These are phyloP conservation scores for Dryas drummondii DNA, from an alignment of 306 rosid genomes.

Conservation along the genomic window DNA sequence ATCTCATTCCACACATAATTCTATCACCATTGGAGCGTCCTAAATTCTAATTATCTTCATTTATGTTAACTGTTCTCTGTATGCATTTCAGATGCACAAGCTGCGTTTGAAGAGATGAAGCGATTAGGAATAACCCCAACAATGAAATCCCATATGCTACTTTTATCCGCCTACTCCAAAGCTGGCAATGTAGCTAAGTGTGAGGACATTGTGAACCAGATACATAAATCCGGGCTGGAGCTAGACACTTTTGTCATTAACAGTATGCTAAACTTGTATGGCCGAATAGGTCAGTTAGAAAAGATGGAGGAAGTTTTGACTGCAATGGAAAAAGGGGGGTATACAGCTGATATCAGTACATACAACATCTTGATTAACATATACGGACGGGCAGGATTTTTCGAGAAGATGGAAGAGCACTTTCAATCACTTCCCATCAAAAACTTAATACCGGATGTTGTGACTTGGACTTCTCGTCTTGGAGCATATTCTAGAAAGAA, in stretches of 20 bases:
- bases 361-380: constrained; percentile 75
- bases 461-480: constrained; percentile 89
- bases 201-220: constrained; percentile 71
- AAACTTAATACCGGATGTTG: constrained; percentile 78
- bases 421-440: constrained; percentile 49
- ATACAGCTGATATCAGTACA: constrained; percentile 66
- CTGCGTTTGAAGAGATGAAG: constrained; percentile 74
- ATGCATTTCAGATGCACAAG: constrained; percentile 59
- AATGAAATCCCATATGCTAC: constrained; percentile 95
- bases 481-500: constrained; percentile 93
- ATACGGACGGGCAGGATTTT: constrained; percentile 79
- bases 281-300: constrained; percentile 67
- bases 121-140: constrained; percentile 82
- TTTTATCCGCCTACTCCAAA: constrained; percentile 74
- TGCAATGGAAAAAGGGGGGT: constrained; percentile 67
- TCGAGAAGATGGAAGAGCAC: constrained; percentile 69
- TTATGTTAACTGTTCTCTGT: not conserved
- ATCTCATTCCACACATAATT: too few species aligned
- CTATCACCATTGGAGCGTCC: not conserved
- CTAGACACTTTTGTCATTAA: constrained; percentile 78
- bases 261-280: constrained; percentile 82
- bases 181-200: constrained; percentile 65
- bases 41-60: not conserved
- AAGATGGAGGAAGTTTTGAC: constrained; percentile 75
- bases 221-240: constrained; percentile 66